Evolutionary conservation across 2,329 filamentous ascomycete genomes (phyloP), one percentile per base, ranked within the genome.

Genomic region (Exophiala sp.): DNA sequence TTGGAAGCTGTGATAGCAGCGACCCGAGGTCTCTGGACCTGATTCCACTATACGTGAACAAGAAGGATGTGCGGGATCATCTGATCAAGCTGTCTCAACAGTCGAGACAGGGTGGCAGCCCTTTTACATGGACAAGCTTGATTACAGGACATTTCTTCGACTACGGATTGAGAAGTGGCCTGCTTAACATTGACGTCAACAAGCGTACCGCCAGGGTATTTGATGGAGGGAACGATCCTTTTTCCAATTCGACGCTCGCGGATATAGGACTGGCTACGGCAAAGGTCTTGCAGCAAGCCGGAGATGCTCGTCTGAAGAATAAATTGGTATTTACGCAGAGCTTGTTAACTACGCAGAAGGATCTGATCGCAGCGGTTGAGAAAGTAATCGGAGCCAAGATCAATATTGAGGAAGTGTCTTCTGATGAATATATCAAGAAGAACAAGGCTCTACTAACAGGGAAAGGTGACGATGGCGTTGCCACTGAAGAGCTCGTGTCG

Each of bases 121-220:
- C 5, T 16, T 16, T 47, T 2, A 33, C 50, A 11, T 54, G 51
- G 51, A 54, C 51, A 34, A 54, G 51, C 34, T 21, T 54, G 33
- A 50, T 49, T n/a, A 50, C 51, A n/a, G 51, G 51, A 6, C 51
- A 54, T 29, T 54, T 54, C 39, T 50, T 54, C 29, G 51, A 54
- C 20, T 54, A 49, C 16, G 50, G 50, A 8, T 29, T 54, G 21
- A 54, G 44, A 18, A 14, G 14, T n/a, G 51, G 51, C 4, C 33
- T 54, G 39, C 33, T 54, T 5, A 44, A 24, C 29, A 44, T 54
- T 21, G 41, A 54, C 32, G 18, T 54, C 9, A 20, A 49, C 2
- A 49, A 50, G 21, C 9, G 24, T 20, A 49, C 21, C 12, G 45
- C 51, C 1, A 54, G 18, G 41, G 33, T 54, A 4, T 54, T 54